These are phyloP conservation scores for Acorus calamus DNA, from an alignment of 106 monocot species.

Conservation along the genomic window DNA sequence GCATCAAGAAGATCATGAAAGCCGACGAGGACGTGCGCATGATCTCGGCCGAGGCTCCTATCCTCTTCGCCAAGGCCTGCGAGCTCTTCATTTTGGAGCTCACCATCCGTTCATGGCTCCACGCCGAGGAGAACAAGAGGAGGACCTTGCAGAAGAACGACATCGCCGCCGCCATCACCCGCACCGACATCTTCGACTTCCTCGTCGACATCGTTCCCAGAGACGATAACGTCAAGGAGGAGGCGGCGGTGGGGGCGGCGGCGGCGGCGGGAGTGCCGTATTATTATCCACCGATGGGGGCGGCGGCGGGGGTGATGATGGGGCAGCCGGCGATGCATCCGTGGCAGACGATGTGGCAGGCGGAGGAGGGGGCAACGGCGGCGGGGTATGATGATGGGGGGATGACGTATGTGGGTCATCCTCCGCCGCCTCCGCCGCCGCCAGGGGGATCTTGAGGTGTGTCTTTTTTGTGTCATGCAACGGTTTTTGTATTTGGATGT, in stretches of 20 bases:
- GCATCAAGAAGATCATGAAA: conserved; percentile 14
- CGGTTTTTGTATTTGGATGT: too few relatives aligned
- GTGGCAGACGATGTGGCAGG: conserved; percentile 47
- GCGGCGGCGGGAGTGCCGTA: conserved; percentile 37
- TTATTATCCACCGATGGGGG: conserved; percentile 31
- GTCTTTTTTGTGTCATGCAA: too few relatives aligned
- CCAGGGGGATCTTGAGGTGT: too few relatives aligned
- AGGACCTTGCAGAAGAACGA: conserved; percentile 74
- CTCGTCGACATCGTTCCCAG: conserved; percentile 48
- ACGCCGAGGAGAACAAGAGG: conserved; percentile 83
- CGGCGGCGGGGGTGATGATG: conserved; percentile 17
- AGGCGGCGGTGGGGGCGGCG: conserved; percentile 2
- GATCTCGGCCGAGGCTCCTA: conserved; percentile 79
- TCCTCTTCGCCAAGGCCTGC: conserved; percentile 78
- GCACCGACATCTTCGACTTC: conserved; percentile 64
- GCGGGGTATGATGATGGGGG: neutral
- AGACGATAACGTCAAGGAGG: conserved; percentile 43
- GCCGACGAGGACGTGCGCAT: conserved; percentile 17
- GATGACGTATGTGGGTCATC: conserved; percentile 14
- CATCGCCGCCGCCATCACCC: conserved; percentile 62
- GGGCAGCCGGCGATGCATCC: conserved; percentile 30
- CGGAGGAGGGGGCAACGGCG: conserved; percentile 10
- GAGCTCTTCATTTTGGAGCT: conserved; percentile 87
- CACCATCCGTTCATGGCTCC: conserved; percentile 80
- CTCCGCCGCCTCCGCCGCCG: conserved; percentile 13